Evolutionary conservation across 2,329 filamentous ascomycete genomes (phyloP), one percentile per base, ranked within the genome.

Genomic region (Phaeophleospora eucalypticola): DNA sequence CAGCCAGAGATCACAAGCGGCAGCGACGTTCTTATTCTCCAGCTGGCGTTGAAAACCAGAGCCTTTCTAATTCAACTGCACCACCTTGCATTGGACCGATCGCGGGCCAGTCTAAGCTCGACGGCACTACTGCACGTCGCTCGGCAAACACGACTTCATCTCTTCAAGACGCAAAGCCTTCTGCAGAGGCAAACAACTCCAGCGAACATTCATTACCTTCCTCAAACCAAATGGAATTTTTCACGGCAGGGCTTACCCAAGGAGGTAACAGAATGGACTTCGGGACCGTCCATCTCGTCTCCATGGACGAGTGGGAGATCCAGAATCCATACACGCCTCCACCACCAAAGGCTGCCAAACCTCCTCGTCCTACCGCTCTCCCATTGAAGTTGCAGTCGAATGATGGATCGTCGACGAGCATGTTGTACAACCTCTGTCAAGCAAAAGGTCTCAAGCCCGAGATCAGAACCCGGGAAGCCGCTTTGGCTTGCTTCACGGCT

Each of bases 291-390:
- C 45, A 50, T n/a, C 46, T 59, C 29, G 45, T 55, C 43, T 34
- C 44, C 2, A 52, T 61, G 36, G 54, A 44, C 9, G 51, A 53
- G 20, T 59, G 51, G 41, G 54, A 58, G 35, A 43, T 38, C n/a
- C 50, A 52, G 4, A 44, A 59, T 38, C 55, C 57, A 2, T 57
- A 49, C 34, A 43, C 43, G 16, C 54, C 54, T 24, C 55, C 55
- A 15, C 49, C 42, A 27, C 35, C 38, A 15, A 50, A 46, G 29
- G 17, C 45, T 12, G 20, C 39, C 24, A 21, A 43, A 10, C 21
- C 48, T 1, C 44, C 21, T n/a, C 32, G 43, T 7, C 20, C 46
- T 2, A 40, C 33, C 24, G 29, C 20, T 3, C 8, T 36, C 2
- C 52, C 48, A 20, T 12, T 43, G 16, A 48, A 45, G 32, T 18